These are phyloP conservation scores for Globisporangium spiculum DNA, from an alignment of 352 stramenopile species.

Conservation along the genomic window DNA sequence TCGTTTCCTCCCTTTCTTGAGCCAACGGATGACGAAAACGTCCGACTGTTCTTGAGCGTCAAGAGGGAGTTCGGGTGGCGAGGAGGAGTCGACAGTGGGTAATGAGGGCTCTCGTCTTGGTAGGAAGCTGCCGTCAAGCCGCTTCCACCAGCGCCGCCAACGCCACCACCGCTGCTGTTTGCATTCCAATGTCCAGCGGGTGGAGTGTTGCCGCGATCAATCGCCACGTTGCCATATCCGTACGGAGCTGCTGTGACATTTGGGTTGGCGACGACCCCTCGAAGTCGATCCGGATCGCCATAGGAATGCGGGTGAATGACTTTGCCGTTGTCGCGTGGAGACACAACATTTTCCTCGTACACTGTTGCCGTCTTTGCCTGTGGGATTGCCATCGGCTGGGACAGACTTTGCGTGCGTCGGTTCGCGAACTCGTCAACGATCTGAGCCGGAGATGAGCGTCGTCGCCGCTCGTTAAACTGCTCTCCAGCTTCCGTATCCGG, in stretches of 20 bases:
- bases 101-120: slow-evolving; percentile 41
- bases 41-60: slow-evolving; percentile 36
- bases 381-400: slow-evolving; percentile 81
- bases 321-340: slow-evolving; percentile 25
- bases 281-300: slow-evolving; percentile 49
- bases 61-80: slow-evolving; percentile 62
- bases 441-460: slow-evolving; percentile 18
- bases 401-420: slow-evolving; percentile 41
- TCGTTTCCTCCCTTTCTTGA: slow-evolving; percentile 22
- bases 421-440: slow-evolving; percentile 20
- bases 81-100: slow-evolving; percentile 62
- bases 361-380: slow-evolving; percentile 38
- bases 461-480: slow-evolving; percentile 11
- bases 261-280: slow-evolving; percentile 42
- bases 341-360: slow-evolving; percentile 24
- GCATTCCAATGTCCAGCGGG: slow-evolving; percentile 22
- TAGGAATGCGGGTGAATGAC: slow-evolving; percentile 70
- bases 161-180: slow-evolving; percentile 16
- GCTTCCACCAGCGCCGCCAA: slow-evolving; percentile 16
- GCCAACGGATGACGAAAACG: slow-evolving; percentile 26
- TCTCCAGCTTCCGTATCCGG: slow-evolving; percentile 7
- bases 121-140: slow-evolving; percentile 33
- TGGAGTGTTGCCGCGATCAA: slow-evolving; percentile 32
- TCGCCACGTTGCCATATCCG: slow-evolving; percentile 73
- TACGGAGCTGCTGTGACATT: slow-evolving; percentile 72